These are phyloP conservation scores for Trichosporon inkin DNA, from an alignment of 1,284 basidiomycete species.

Conservation along the genomic window DNA sequence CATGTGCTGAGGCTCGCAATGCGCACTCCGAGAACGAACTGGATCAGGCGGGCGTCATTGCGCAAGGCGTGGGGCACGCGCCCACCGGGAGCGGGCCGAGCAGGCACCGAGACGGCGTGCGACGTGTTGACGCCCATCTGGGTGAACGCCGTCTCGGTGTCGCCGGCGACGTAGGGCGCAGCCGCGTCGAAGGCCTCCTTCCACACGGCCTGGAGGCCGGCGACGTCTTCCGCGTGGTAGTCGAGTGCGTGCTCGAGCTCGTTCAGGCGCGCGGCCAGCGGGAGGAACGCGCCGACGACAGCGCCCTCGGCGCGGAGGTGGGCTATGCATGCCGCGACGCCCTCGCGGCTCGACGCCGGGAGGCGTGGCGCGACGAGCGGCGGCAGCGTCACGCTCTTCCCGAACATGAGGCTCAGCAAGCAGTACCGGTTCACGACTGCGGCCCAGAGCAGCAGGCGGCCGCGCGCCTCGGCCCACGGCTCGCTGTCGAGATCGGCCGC, in stretches of 20 bases:
- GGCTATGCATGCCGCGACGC: slow-evolving; percentile 13
- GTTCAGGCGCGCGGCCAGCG: slow-evolving; percentile 4
- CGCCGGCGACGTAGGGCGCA: background rate
- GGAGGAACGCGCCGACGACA: slow-evolving; percentile 12
- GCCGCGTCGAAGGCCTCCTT: background rate
- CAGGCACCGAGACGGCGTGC: no score
- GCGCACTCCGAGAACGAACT: slow-evolving; percentile 15
- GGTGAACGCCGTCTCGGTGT: no score
- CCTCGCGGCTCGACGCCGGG: slow-evolving; percentile 11
- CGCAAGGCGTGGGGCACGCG: background rate
- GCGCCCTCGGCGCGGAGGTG: slow-evolving; percentile 17
- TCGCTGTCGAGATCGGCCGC: slow-evolving; percentile 13
- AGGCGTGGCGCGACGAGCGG: slow-evolving; percentile 14
- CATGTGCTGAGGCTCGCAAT: slow-evolving; percentile 14
- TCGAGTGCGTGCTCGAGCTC: slow-evolving; percentile 10
- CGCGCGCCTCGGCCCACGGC: slow-evolving; percentile 12
- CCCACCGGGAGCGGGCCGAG: no score
- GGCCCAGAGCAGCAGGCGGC: slow-evolving; percentile 20
- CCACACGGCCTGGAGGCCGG: slow-evolving; percentile 8
- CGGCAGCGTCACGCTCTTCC: background rate
- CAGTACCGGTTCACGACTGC: slow-evolving; percentile 21
- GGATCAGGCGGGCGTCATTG: slow-evolving; percentile 15
- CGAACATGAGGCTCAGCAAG: slow-evolving; percentile 14
- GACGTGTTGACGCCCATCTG: no score
- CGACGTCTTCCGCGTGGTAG: slow-evolving; percentile 1